Conservation (phyloP, 371 early-diverging fungal genomes). For the Funneliformis caledonium region DNA sequence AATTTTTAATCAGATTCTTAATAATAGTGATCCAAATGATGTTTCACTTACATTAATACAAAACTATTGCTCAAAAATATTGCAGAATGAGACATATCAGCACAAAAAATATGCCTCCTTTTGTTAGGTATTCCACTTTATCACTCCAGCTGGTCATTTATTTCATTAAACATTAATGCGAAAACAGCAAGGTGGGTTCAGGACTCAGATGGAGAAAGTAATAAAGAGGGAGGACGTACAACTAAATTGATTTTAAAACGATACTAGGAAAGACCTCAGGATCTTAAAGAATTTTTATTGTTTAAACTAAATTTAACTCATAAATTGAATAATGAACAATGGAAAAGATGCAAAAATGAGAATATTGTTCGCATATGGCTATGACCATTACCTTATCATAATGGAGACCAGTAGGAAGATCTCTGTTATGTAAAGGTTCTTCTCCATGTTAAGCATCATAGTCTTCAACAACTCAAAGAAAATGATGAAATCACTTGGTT, state of each 20-base stretch:
- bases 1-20: too few relatives aligned
- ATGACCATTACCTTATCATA: neutral
- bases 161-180: too few relatives aligned
- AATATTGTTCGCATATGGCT: too few relatives aligned
- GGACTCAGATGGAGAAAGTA: neutral
- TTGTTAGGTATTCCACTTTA: too few relatives aligned
- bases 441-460: neutral
- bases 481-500: neutral
- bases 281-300: too few relatives aligned
- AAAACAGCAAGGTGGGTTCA: neutral
- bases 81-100: too few relatives aligned
- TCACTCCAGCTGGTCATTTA: too few relatives aligned
- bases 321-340: conserved; percentile 9
- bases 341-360: neutral
- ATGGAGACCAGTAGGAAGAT: neutral
- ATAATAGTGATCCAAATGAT: too few relatives aligned
- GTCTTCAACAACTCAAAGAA: neutral
- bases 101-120: conserved; percentile 4
- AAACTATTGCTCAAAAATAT: too few relatives aligned
- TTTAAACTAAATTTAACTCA: too few relatives aligned
- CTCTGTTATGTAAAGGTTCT: neutral
- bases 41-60: too few relatives aligned
- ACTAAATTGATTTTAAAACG: neutral
- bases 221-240: neutral
- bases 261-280: conserved; percentile 3